Percentiles rank a stretch among this genome's conserved stretches.
phyloP scores from a whole-genome alignment of 108 stramenopile species.

The Cyclotella cryptica region DNA sequence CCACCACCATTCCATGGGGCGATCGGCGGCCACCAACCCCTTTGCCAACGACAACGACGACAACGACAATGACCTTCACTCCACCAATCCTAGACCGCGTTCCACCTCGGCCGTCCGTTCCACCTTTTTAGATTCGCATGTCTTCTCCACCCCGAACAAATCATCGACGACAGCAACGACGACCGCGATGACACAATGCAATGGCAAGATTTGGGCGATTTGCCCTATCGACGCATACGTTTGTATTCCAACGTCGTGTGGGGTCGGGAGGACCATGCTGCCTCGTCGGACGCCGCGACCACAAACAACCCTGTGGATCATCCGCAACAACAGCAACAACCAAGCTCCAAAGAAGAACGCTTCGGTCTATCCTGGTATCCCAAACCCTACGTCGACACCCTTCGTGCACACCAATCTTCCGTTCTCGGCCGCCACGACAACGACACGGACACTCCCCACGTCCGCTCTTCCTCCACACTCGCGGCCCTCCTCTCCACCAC shows the following conservation, averaged over 20 bases:
- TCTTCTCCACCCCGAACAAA: no score
- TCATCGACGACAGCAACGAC: no score
- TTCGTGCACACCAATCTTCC: constrained; percentile 38
- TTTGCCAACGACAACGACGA: neutral
- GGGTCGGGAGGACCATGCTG: constrained; percentile 40
- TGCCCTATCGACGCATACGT: constrained; percentile 82
- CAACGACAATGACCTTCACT: neutral
- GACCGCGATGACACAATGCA: neutral
- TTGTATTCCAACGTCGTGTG: constrained; percentile 75
- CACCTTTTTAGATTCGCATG: neutral
- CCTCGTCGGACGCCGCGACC: neutral
- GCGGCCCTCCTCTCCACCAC: constrained; percentile 65
- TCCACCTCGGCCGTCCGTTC: neutral
- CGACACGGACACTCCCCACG: constrained; percentile 35
- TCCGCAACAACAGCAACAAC: neutral
- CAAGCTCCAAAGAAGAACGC: constrained; percentile 35
- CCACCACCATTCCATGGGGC: no score
- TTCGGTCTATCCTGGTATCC: constrained; percentile 49
- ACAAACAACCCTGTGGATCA: constrained; percentile 4
- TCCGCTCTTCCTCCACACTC: constrained; percentile 8
- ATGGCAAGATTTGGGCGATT: constrained; percentile 85
- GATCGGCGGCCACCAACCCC: neutral
- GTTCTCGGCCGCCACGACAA: constrained; percentile 31
- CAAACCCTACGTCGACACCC: constrained; percentile 40
- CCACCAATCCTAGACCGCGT: neutral